Evolutionary conservation across 2,329 filamentous ascomycete species (phyloP), one percentile per base, ranked within the genome.

Genomic region (Teratosphaeria gauchensis): DNA sequence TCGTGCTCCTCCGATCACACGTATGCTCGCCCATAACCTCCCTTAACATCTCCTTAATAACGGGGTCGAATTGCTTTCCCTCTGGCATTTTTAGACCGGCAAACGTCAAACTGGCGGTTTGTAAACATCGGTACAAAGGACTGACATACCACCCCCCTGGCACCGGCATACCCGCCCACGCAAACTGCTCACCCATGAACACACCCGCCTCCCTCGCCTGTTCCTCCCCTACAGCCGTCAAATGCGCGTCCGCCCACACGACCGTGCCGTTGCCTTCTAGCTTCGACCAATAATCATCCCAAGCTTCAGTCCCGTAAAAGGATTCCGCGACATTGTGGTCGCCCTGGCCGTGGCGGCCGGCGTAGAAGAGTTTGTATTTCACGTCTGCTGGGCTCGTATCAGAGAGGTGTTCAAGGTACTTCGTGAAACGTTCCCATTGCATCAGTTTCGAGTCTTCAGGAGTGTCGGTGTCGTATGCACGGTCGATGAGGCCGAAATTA

Each of bases 261-360:
- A 77, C 73, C 2, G 84, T 87, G 53, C 75, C 79, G 66, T 89
- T 87, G 62, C 86, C 86, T 38, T 86, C 80, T 1, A 80, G 76
- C 60, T 82, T 76, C 4, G 82, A 79, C 84, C 84, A 89, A 75
- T 88, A 87, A 70, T 65, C 68, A 68, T 89, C 85, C 86, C 86
- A 89, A 2, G 82, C 83, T 1, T 83, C 80, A 0, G 85, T 88
- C 53, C 85, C 85, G 64, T 87, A 89, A 69, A 78, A 86, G 31
- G 77, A 75, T 71, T 88, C 84, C 14, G 85, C 86, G 6, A 82
- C 82, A 65, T 86, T 86, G 71, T 62, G 80, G 55, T 74, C 73
- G 5, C 87, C 87, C 71, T 90, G 81, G 24, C 87, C 87, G 67
- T 90, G 87, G 46, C 87, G 82, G 51, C 82, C 86, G 70, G 88